Evolutionary conservation across 352 stramenopile genomes (phyloP).

Genomic region (Thalassiosira hispida): DNA sequence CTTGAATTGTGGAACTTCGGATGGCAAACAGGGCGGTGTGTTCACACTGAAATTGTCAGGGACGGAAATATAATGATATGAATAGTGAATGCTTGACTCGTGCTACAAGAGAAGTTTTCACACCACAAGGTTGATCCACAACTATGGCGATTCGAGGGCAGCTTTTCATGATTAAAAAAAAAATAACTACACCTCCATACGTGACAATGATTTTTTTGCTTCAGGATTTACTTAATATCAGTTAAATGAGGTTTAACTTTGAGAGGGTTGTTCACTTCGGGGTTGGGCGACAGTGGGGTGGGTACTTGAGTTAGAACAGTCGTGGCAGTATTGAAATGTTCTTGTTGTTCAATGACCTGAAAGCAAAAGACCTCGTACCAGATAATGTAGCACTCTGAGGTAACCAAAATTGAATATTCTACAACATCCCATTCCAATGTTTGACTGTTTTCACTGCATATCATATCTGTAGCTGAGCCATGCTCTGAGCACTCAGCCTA

Average conservation of each 20-base stretch:
- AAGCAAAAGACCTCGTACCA: background rate
- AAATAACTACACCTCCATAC: too few relatives aligned
- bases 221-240: constrained; percentile 10
- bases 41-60: too few relatives aligned
- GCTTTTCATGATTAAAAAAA: too few relatives aligned
- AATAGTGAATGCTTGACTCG: too few relatives aligned
- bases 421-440: constrained; percentile 8
- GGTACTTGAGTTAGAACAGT: background rate
- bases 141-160: too few relatives aligned
- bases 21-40: too few relatives aligned
- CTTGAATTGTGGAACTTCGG: too few relatives aligned
- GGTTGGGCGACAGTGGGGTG: background rate
- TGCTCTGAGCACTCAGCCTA: constrained; percentile 1
- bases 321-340: constrained; percentile 11
- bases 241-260: constrained; percentile 1
- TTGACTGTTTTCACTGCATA: constrained; percentile 7
- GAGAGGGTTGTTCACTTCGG: background rate
- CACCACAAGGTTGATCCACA: too few relatives aligned
- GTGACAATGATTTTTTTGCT: constrained; percentile 3
- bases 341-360: background rate
- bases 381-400: background rate
- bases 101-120: too few relatives aligned
- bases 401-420: constrained; percentile 2
- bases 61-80: too few relatives aligned
- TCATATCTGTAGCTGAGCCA: background rate